Percentiles rank a stretch among this genome's conserved stretches.
These are phyloP conservation scores for Coprinellus aureogranulatus DNA, from an alignment of 768 basidiomycete species.

Conservation along the genomic window DNA sequence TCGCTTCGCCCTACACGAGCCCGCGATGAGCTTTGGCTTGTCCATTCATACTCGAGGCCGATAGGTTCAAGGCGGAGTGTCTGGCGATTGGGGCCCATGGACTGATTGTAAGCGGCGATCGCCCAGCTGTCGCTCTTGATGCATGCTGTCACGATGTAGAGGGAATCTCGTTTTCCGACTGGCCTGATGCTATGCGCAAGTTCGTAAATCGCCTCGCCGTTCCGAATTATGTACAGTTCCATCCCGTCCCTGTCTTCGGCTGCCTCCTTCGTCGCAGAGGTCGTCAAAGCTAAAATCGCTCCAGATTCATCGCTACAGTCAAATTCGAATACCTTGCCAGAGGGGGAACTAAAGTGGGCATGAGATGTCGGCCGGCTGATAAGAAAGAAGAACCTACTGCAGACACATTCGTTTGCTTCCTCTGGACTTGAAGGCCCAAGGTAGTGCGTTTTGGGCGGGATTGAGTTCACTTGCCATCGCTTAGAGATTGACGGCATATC, in stretches of 20 bases:
- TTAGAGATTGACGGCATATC: too few species aligned
- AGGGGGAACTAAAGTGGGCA: too few species aligned
- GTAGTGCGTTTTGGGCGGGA: constrained; percentile 42
- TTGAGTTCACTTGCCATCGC: constrained; percentile 36
- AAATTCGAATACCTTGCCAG: background rate
- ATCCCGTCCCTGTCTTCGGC: background rate
- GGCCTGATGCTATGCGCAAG: background rate
- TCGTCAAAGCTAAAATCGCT: background rate
- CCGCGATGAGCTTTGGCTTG: too few species aligned
- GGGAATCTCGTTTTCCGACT: background rate
- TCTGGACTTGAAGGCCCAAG: constrained; percentile 32
- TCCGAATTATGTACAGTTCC: background rate
- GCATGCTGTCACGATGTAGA: background rate
- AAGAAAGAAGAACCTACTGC: too few species aligned
- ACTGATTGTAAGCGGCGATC: background rate
- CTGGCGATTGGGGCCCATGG: background rate
- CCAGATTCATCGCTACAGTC: background rate
- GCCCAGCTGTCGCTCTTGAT: background rate
- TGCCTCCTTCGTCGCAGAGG: background rate
- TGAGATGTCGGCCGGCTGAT: too few species aligned
- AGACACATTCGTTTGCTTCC: constrained; percentile 43
- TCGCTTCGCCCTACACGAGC: background rate
- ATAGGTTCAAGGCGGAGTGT: background rate
- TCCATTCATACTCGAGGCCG: background rate
- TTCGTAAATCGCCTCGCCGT: background rate